Evolutionary conservation across 2,329 filamentous ascomycete genomes (phyloP).

Genomic region (Dactylonectria macrodidyma): DNA sequence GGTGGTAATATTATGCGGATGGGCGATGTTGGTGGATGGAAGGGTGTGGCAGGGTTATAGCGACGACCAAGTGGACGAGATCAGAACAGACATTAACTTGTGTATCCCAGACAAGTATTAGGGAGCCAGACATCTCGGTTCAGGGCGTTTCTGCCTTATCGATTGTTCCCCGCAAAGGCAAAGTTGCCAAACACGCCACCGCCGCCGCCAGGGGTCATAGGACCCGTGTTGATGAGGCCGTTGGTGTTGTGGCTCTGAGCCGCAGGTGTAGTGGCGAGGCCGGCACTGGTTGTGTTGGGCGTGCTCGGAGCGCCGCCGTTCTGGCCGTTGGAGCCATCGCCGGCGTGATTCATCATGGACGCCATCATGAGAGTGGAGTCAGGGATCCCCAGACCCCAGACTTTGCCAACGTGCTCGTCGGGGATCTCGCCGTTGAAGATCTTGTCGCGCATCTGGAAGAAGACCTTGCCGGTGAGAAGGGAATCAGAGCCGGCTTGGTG

Average conservation of each 20-base stretch:
- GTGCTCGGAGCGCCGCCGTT: slow-evolving; percentile 70
- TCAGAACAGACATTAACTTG: slow-evolving; percentile 32
- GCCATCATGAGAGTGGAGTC: slow-evolving; percentile 64
- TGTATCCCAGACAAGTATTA: slow-evolving; percentile 14
- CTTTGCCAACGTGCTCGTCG: slow-evolving; percentile 87
- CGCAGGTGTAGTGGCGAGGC: slow-evolving; percentile 64
- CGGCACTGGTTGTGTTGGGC: slow-evolving; percentile 76
- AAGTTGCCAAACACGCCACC: slow-evolving; percentile 85
- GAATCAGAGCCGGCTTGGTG: slow-evolving; percentile 97
- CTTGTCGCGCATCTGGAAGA: slow-evolving; percentile 91
- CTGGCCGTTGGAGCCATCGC: slow-evolving; percentile 49
- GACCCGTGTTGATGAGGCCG: slow-evolving; percentile 71
- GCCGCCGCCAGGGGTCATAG: slow-evolving; percentile 84
- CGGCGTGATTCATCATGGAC: slow-evolving; percentile 54
- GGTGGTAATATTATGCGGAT: not conserved
- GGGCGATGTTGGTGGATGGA: not conserved
- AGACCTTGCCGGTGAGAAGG: slow-evolving; percentile 92
- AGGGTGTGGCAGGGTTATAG: not conserved
- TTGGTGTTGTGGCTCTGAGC: slow-evolving; percentile 70
- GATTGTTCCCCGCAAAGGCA: slow-evolving; percentile 63
- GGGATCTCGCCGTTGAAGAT: slow-evolving; percentile 89
- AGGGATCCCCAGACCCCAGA: slow-evolving; percentile 90
- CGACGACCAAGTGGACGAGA: slow-evolving; percentile 9
- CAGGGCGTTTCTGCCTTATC: slow-evolving; percentile 43
- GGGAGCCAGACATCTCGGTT: not conserved